Base-by-base conservation (phyloP, 192 early-diverging fungal species). In the Dissophora ornata region DNA sequence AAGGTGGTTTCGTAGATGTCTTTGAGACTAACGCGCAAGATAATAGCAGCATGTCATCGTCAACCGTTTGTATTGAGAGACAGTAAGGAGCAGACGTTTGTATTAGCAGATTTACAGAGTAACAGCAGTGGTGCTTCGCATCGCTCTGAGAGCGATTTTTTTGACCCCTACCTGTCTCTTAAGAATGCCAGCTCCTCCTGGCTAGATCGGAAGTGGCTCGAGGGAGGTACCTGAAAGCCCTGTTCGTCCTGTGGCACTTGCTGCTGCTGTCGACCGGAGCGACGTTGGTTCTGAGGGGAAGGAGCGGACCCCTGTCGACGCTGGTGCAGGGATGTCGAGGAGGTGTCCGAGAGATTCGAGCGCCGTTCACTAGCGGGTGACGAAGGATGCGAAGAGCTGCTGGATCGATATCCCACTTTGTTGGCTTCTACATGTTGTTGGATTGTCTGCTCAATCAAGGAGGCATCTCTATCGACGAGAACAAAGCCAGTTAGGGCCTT, bases 1-100 rank as follows among this genome's bases (percentile, higher is more conserved):
- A 88, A 38, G 33, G 85, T 64, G 11, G 69, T 60, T 41, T 81
- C 80, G 49, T 86, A 88, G 11, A 84, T 50, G 28, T 78, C 67
- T 50, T 85, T 83, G 13, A 88, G 64, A 47, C 86, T 88, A 77
- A 44, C 42, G 25, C 2, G 34, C 36, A 38, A 12, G 5, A 38
- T n/a, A n/a, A n/a, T n/a, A n/a, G n/a, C n/a, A n/a, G n/a, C n/a
- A n/a, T n/a, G n/a, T n/a, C n/a, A n/a, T n/a, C n/a, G n/a, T n/a
- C n/a, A n/a, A n/a, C n/a, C n/a, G n/a, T n/a, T n/a, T n/a, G n/a
- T n/a, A n/a, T n/a, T n/a, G n/a, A n/a, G n/a, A n/a, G n/a, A n/a
- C n/a, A n/a, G n/a, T n/a, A n/a, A n/a, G n/a, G n/a, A n/a, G n/a
- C n/a, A n/a, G n/a, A n/a, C n/a, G n/a, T n/a, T n/a, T n/a, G n/a